Evolutionary conservation across 2,329 filamentous ascomycete species (phyloP).

Genomic region (Fusarium sp.): DNA sequence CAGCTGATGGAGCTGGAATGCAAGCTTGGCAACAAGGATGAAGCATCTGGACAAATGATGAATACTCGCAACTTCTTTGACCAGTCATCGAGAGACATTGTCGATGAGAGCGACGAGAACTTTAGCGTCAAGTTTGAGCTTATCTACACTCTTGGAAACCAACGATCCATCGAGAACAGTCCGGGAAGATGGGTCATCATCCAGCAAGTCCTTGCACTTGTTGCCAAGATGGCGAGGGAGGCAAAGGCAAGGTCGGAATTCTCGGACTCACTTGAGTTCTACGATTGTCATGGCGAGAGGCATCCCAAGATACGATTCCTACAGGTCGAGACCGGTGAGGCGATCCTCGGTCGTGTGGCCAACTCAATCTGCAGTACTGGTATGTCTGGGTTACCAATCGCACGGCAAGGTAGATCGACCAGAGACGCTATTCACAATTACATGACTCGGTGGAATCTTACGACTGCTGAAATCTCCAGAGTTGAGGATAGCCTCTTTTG

Average conservation of each 20-base stretch:
- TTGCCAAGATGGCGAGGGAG: constrained; percentile 46
- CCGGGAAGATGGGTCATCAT: constrained; percentile 65
- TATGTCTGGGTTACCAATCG: constrained; percentile 53
- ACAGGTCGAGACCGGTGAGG: constrained; percentile 40
- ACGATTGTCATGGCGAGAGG: constrained; percentile 41
- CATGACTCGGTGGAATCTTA: constrained; percentile 51
- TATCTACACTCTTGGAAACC: constrained; percentile 68
- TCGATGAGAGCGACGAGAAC: constrained; percentile 73
- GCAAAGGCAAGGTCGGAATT: constrained; percentile 42
- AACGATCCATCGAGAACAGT: constrained; percentile 59
- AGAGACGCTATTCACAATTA: constrained; percentile 53
- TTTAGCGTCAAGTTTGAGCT: constrained; percentile 69
- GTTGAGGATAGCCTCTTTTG: constrained; percentile 54
- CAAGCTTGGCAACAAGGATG: constrained; percentile 43
- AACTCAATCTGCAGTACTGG: constrained; percentile 55
- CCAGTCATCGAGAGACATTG: constrained; percentile 59
- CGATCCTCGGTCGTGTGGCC: constrained; percentile 49
- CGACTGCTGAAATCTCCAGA: constrained; percentile 39
- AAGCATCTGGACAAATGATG: constrained; percentile 49
- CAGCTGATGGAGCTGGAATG: constrained; percentile 68
- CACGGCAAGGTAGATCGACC: constrained; percentile 45
- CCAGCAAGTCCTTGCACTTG: constrained; percentile 60
- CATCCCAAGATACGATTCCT: constrained; percentile 63
- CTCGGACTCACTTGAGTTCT: constrained; percentile 55
- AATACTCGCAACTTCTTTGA: constrained; percentile 57